Conservation (phyloP, 495 filamentous ascomycete genomes). For the Trichoderma gamsii region DNA sequence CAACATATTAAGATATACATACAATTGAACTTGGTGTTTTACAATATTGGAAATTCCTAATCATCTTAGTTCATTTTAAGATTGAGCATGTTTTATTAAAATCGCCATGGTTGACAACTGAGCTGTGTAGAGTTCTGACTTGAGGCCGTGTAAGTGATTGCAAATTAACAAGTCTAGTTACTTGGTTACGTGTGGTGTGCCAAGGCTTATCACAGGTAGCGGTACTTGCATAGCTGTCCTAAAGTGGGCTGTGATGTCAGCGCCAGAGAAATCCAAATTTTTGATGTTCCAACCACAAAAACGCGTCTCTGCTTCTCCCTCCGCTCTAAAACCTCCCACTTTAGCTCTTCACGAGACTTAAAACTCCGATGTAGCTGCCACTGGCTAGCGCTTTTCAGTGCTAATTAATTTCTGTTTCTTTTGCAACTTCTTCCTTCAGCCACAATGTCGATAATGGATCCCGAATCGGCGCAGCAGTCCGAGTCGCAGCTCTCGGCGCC, state of each 20-base stretch:
- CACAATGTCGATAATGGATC: constrained; percentile 21
- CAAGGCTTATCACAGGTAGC: neutral
- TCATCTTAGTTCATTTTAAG: neutral
- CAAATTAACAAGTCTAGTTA: too few relatives aligned
- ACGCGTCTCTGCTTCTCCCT: neutral
- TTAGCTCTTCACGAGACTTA: neutral
- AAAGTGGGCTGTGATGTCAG: neutral
- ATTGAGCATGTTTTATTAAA: too few relatives aligned
- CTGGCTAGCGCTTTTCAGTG: neutral
- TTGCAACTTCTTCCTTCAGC: neutral
- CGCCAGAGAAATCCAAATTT: neutral
- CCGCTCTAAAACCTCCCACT: neutral
- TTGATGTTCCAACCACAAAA: neutral
- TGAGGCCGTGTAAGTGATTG: too few relatives aligned
- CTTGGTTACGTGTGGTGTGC: too few relatives aligned
- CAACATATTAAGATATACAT: neutral
- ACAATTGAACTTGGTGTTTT: neutral
- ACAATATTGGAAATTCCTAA: neutral
- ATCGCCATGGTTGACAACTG: too few relatives aligned
- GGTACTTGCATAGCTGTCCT: neutral
- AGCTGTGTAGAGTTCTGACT: neutral
- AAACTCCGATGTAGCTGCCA: neutral
- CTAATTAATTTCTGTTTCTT: neutral
- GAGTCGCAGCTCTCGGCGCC: constrained; percentile 25
- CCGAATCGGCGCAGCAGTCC: constrained; percentile 23